Evolutionary conservation across 306 rosid genomes (phyloP).

Genomic region (Cucurbita maxima): DNA sequence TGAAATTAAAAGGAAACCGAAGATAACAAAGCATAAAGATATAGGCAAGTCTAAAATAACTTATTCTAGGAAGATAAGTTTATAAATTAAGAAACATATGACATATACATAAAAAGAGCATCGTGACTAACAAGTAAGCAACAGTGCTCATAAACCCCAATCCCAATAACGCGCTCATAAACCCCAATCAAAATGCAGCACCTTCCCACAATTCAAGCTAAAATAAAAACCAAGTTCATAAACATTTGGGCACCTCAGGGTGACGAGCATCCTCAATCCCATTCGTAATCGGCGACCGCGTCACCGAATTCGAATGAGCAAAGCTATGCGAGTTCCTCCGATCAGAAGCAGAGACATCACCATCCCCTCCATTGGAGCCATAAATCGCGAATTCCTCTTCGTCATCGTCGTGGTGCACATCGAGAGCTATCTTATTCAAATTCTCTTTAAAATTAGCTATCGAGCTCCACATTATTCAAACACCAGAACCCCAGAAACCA

Average conservation of each 20-base stretch:
- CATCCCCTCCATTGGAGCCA: constrained; percentile 18
- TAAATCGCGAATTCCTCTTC: constrained; percentile 36
- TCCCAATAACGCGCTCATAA: background rate
- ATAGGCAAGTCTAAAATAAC: background rate
- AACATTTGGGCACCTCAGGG: constrained; percentile 36
- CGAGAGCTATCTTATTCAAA: constrained; percentile 71
- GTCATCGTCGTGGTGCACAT: constrained; percentile 57
- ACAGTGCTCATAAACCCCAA: background rate
- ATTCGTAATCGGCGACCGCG: constrained; percentile 37
- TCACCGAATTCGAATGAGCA: constrained; percentile 28
- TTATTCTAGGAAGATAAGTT: too few relatives aligned
- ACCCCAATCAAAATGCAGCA: constrained; percentile 6
- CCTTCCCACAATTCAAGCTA: background rate
- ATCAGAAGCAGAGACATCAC: constrained; percentile 30
- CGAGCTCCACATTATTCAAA: constrained; percentile 61
- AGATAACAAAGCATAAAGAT: background rate
- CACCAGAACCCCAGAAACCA: background rate
- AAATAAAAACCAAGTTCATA: background rate
- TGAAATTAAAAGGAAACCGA: background rate
- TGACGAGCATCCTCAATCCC: constrained; percentile 29
- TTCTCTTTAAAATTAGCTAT: constrained; percentile 82
- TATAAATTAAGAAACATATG: too few relatives aligned
- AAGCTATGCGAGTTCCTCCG: constrained; percentile 58
- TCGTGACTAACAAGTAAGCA: background rate
- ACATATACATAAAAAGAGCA: background rate